Evolutionary conservation across 1,139 yeast species (phyloP).

Genomic region (Pichia sp.): DNA sequence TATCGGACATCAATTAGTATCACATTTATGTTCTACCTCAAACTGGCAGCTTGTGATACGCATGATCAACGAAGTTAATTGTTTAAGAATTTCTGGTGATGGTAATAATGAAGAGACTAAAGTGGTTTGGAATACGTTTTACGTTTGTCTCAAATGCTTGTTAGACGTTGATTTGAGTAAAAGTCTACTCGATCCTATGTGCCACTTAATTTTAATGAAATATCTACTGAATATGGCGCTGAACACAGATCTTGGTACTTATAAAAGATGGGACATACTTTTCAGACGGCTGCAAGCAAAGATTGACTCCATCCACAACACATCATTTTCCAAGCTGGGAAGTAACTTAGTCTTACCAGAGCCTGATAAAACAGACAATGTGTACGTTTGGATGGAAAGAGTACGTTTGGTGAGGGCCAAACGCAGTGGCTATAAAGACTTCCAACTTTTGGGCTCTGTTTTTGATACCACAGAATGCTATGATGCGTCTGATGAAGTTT

Average conservation of each 20-base stretch:
- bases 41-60: constrained; percentile 17
- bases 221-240: constrained; percentile 7
- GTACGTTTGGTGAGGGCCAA: constrained; percentile 14
- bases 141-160: constrained; percentile 3
- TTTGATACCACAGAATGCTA: constrained; percentile 4
- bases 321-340: neutral
- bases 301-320: constrained; percentile 4
- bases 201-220: constrained; percentile 8
- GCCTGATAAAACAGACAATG: neutral
- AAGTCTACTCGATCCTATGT: neutral
- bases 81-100: neutral
- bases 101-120: neutral
- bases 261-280: constrained; percentile 8
- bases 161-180: constrained; percentile 1
- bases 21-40: neutral
- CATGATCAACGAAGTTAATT: constrained; percentile 6
- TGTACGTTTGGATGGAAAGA: constrained; percentile 2
- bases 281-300: constrained; percentile 9
- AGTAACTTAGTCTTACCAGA: neutral
- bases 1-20: neutral
- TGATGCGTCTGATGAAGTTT: neutral
- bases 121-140: constrained; percentile 3
- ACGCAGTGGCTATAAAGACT: neutral
- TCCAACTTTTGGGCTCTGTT: neutral
- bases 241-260: constrained; percentile 5